Percentiles rank a stretch among this genome's conserved stretches.
Conservation (phyloP, 164 flowering plant genomes). For the Dillenia suffruticosa region DNA sequence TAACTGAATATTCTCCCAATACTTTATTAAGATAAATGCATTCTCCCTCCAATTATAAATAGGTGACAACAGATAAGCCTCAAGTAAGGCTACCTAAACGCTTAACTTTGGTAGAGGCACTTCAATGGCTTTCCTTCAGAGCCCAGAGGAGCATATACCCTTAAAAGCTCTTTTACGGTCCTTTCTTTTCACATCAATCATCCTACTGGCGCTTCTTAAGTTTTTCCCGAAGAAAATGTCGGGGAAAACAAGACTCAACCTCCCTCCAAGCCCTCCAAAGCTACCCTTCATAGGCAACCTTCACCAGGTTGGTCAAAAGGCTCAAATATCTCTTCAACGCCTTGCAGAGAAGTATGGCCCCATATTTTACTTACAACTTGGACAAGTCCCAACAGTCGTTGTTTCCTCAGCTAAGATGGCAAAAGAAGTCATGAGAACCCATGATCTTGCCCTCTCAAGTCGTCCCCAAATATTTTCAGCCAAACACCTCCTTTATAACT, state of each 20-base stretch:
- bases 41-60: too few relatives aligned
- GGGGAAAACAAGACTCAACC: constrained; percentile 16
- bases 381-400: constrained; percentile 44
- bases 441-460: constrained; percentile 46
- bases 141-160: constrained; percentile 10
- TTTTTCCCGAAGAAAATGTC: constrained; percentile 5
- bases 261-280: constrained; percentile 47
- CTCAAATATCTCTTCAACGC: constrained; percentile 39
- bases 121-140: constrained; percentile 19
- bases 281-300: constrained; percentile 64
- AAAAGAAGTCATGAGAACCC: constrained; percentile 43
- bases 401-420: constrained; percentile 57
- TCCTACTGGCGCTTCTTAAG: constrained; percentile 11
- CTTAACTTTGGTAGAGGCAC: too few relatives aligned
- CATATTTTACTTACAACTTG: constrained; percentile 42
- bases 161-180: constrained; percentile 5
- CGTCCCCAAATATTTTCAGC: constrained; percentile 39
- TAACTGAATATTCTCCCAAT: too few relatives aligned
- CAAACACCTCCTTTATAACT: constrained; percentile 32
- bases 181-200: constrained; percentile 13
- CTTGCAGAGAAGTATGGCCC: constrained; percentile 43
- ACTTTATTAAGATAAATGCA: too few relatives aligned
- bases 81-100: too few relatives aligned
- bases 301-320: constrained; percentile 48
- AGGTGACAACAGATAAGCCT: too few relatives aligned